Evolutionary conservation across 1,284 basidiomycete species (phyloP), one percentile per base, ranked within the genome.

Genomic region (Trichosporon asahii): DNA sequence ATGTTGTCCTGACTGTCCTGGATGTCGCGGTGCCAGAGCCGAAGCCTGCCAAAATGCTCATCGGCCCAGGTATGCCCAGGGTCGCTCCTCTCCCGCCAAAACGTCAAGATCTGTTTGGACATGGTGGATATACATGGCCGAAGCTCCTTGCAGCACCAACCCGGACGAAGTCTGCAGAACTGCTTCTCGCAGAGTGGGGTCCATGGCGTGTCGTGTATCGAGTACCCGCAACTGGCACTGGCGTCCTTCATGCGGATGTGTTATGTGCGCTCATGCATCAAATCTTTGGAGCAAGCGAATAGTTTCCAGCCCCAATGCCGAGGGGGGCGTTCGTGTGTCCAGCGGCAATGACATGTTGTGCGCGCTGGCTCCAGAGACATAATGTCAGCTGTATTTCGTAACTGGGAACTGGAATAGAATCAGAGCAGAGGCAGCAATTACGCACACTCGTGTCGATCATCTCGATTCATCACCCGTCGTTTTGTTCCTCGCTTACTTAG

Each of bases 361-460:
- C 7, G 31, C 6, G 31, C 31, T 33, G 31, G 6, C 6, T 33
- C 11, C 31, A 8, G 31, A n/a, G 31, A 33, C 21, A 53, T 53
- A 53, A 53, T 53, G 49, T 53, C n/a, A 53, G n/a, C 49, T 25
- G 21, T 11, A 53, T 25, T 23, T 23, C 49, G 49, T 53, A 53
- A 53, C 49, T 53, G 49, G n/a, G 21, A 23, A 25, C 49, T 25
- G 49, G 49, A 53, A 53, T 53, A 53, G 49, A 23, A 23, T 53
- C 49, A 25, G 21, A 23, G 49, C 49, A 53, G 49, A 53, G 49
- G 49, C 1, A 25, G 27, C 57, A 31, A 33, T 61, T 33, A 61
- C 29, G 57, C 57, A 61, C 57, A 61, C 57, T 31, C 57, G 57
- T 61, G 57, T 61, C 57, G 57, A 61, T 61, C 57, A 61, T 23